Evolutionary conservation across 495 filamentous ascomycete genomes (phyloP).

Genomic region (Penicillium atrosanguineum): DNA sequence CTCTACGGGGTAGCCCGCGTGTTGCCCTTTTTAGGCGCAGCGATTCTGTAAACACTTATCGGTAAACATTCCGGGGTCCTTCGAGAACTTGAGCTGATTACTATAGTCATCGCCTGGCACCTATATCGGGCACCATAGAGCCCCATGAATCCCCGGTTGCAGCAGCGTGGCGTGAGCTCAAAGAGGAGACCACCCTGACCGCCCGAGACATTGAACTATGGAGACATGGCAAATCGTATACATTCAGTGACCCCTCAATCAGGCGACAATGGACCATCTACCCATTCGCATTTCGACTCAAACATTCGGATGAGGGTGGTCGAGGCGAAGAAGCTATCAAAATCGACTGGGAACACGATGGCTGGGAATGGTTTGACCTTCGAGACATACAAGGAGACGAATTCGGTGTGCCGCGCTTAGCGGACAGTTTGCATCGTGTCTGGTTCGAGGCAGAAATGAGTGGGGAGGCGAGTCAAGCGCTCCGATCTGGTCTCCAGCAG

Average conservation of each 20-base stretch:
- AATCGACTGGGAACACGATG: slow-evolving; percentile 64
- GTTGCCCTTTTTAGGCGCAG: slow-evolving; percentile 62
- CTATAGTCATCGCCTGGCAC: slow-evolving; percentile 47
- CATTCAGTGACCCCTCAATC: slow-evolving; percentile 51
- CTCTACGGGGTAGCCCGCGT: slow-evolving; percentile 25
- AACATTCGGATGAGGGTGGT: slow-evolving; percentile 20
- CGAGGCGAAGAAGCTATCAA: slow-evolving; percentile 41
- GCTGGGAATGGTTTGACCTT: slow-evolving; percentile 56
- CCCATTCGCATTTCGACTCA: slow-evolving; percentile 59
- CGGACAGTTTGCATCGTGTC: slow-evolving; percentile 54
- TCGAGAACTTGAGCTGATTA: background rate
- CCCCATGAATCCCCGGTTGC: slow-evolving; percentile 46
- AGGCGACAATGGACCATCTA: slow-evolving; percentile 60
- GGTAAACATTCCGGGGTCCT: slow-evolving; percentile 24
- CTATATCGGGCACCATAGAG: slow-evolving; percentile 61
- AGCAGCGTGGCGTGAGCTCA: slow-evolving; percentile 61
- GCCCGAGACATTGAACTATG: slow-evolving; percentile 44
- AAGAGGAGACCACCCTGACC: slow-evolving; percentile 59
- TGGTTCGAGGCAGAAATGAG: slow-evolving; percentile 53
- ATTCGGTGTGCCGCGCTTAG: slow-evolving; percentile 53
- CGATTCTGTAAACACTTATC: slow-evolving; percentile 55
- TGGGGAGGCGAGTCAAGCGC: slow-evolving; percentile 34
- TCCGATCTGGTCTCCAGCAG: slow-evolving; percentile 43
- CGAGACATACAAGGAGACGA: slow-evolving; percentile 36
- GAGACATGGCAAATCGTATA: slow-evolving; percentile 57